Percentiles rank a stretch among this genome's conserved stretches.
Conservation (phyloP, 371 early-diverging fungal species). For the Dichotomocladium elegans region DNA sequence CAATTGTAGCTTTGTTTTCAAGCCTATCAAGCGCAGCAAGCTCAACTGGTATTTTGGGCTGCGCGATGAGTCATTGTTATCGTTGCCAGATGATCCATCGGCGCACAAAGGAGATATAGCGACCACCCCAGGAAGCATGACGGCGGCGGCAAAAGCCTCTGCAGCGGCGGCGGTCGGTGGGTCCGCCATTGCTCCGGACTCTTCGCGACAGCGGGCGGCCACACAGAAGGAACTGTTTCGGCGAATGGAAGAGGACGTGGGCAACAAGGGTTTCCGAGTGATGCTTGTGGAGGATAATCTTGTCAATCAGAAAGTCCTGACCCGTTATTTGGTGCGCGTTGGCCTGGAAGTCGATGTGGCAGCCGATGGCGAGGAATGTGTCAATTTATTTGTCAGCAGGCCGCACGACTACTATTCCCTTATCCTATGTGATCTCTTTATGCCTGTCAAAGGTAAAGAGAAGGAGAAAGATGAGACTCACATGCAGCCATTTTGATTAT, state of each 20-base stretch:
- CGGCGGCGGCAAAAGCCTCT: background rate
- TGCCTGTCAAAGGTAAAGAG: constrained; percentile 63
- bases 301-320: constrained; percentile 61
- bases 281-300: constrained; percentile 56
- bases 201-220: constrained; percentile 43
- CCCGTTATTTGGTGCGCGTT: constrained; percentile 46
- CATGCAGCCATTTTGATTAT: background rate
- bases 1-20: constrained; percentile 57
- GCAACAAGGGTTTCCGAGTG: constrained; percentile 46
- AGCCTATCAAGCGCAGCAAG: constrained; percentile 55
- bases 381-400: constrained; percentile 40
- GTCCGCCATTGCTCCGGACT: constrained; percentile 28
- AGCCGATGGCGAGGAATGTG: constrained; percentile 51
- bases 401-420: constrained; percentile 47
- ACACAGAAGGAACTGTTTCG: constrained; percentile 55
- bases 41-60: constrained; percentile 53
- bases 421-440: constrained; percentile 59
- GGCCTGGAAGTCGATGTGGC: constrained; percentile 52
- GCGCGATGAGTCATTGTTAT: constrained; percentile 17
- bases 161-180: background rate
- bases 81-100: background rate
- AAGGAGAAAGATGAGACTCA: background rate
- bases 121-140: background rate
- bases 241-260: constrained; percentile 51
- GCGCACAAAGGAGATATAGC: background rate